Evolutionary conservation across 202 grass and related monocot genomes (phyloP), one percentile per base, ranked within the genome.

Genomic region (Saccharum hybrid): DNA sequence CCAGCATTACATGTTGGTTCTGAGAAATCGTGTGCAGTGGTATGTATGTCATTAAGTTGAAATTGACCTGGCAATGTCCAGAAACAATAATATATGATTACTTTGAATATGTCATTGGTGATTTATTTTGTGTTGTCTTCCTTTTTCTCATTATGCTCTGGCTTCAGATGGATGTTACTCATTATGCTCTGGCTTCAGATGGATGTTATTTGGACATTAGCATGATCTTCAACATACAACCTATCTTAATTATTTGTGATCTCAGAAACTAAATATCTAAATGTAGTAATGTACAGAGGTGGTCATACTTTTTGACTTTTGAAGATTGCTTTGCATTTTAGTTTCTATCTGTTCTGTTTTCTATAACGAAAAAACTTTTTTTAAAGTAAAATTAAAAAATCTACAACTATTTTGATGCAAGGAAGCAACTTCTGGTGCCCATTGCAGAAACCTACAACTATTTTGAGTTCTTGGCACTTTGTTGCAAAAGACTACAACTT

Each of bases 1-100:
- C 88, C 95, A 78, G 95, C 95, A 90, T 78, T 94, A 69, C 90
- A 93, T 85, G 85, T 98, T 80, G 89, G 77, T 74, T 93, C 83
- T 31, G 83, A 86, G 64, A 87, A 85, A 69, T 92, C 88, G 40
- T 87, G 63, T 80, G 70, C 89, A 59, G 82, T 98, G 93, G 96
- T 98, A 95, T 82, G 84, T 81, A 81, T 76, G 2, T 22, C 9
- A 54, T 42, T 75, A 67, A 77, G 16, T 40, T 71, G 72, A 49
- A 14, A 19, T 68, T 49, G 30, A 62, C 19, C 62, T 40, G 10
- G 7, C n/a, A 51, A 54, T 87, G 68, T 46, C 22, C 13, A 51
- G 15, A 69, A 71, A 0, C 23, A 14, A 11, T 36, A 30, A 15
- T 26, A 21, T 33, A n/a, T 13, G 33, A 11, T 57, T 45, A 57